These are phyloP conservation scores for Penicillium paneum DNA, from an alignment of 2,329 filamentous ascomycete species.

Conservation along the genomic window DNA sequence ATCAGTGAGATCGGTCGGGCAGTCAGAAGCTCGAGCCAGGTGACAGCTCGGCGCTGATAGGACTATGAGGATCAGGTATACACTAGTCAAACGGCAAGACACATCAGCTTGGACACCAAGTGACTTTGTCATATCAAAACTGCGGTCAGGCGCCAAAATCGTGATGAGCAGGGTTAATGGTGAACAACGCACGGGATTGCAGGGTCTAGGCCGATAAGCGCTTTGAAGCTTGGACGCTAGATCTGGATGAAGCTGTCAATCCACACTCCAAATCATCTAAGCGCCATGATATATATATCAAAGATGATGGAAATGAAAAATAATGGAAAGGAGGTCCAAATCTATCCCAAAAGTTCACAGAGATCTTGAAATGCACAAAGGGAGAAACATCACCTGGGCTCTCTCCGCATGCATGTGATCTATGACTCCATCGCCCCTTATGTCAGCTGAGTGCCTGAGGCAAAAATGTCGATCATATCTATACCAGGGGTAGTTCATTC, in stretches of 20 bases:
- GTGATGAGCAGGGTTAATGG: background rate
- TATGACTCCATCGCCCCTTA: constrained; percentile 1
- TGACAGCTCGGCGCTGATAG: constrained; percentile 21
- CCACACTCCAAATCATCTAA: background rate
- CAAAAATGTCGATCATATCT: background rate
- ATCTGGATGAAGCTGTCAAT: constrained; percentile 4
- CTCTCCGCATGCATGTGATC: constrained; percentile 2
- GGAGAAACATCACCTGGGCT: constrained; percentile 2
- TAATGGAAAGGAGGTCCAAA: background rate
- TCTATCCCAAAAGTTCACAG: background rate
- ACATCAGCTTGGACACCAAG: constrained; percentile 12
- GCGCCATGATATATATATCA: constrained; percentile 1
- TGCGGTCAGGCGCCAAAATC: constrained; percentile 9
- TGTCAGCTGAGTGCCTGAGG: background rate
- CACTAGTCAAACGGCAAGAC: constrained; percentile 6
- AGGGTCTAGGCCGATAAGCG: constrained; percentile 11
- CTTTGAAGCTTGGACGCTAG: constrained; percentile 5
- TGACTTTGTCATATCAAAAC: constrained; percentile 18
- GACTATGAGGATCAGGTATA: constrained; percentile 13
- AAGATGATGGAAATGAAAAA: background rate
- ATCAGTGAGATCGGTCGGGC: constrained; percentile 7
- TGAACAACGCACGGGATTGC: constrained; percentile 5
- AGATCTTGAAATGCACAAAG: background rate
- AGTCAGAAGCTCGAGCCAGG: constrained; percentile 17
- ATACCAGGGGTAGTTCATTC: too few species aligned